Evolutionary conservation across 2,329 filamentous ascomycete genomes (phyloP), one percentile per base, ranked within the genome.

Genomic region (Falciphora oryzae): DNA sequence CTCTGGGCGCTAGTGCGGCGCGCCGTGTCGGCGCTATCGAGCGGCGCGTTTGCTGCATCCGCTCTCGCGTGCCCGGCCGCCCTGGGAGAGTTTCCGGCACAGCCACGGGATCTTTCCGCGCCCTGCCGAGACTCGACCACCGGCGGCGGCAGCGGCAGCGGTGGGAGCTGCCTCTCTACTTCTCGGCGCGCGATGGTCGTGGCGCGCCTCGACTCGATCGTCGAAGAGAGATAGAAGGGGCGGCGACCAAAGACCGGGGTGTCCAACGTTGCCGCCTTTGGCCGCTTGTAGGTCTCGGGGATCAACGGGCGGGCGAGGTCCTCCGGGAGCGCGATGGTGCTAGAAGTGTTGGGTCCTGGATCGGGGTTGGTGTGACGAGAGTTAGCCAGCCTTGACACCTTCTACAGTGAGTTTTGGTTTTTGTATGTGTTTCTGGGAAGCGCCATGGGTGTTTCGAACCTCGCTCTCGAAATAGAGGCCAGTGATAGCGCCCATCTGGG

Each of bases 371-470:
- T 7, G 38, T 1, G 3, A 44, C 14, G 38, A 18, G 5, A 7
- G 38, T 35, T 35, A 35, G 38, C 16, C 16, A 44, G 38, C 38
- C 16, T 14, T 44, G 14, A 18, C 38, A 2, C 16, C 18, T 44
- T 44, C 38, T 4, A 6, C 38, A 3, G 38, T 16, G 38, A 16
- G 1, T 18, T 18, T 6, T 18, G 14, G 4, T 16, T 29, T 18
- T 44, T 44, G 38, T 4, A 4, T 3, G 18, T 18, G 38, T 18
- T 44, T 18, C 4, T 22, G 32, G 32, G 32, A 5, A 5, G 32
- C 32, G 32, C 32, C 5, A 11, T 32, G 38, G 59, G 29, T 60
- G 59, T 35, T 28, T 35, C 59, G 29, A 60, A 60, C 59, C 59
- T 60, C 29, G 35, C 4, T 60, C 29, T 32, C 59, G 59, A 28